Evolutionary conservation across 2,329 filamentous ascomycete genomes (phyloP).

Genomic region (Ophiostoma ulmi): DNA sequence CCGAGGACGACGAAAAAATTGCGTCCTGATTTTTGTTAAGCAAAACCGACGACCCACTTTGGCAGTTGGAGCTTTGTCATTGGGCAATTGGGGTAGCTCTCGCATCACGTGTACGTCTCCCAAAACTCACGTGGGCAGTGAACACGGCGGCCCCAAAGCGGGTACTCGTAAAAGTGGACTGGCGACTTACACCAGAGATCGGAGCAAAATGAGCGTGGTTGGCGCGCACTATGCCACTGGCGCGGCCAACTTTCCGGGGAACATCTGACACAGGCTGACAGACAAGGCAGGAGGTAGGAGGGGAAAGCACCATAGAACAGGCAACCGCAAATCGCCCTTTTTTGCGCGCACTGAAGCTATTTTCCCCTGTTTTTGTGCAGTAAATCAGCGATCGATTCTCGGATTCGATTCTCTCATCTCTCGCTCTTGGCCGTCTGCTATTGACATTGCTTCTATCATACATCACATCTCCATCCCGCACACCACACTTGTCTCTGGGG

Average conservation of each 20-base stretch:
- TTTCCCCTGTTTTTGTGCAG: neutral
- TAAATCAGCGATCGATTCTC: neutral
- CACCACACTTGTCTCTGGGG: neutral
- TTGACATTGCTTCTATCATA: neutral
- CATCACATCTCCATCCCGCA: neutral
- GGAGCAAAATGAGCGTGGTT: conserved; percentile 7
- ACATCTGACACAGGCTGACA: neutral
- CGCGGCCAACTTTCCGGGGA: conserved; percentile 5
- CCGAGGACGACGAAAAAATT: conserved; percentile 14
- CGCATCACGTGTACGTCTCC: neutral
- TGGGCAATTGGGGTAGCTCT: neutral
- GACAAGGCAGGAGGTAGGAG: no score
- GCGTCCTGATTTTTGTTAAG: conserved; percentile 1
- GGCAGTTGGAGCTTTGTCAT: neutral
- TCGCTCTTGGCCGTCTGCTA: neutral
- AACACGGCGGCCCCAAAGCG: neutral
- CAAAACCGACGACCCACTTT: neutral
- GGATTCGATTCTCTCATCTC: neutral
- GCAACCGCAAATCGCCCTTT: neutral
- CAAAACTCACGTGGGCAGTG: neutral
- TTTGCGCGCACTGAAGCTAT: neutral
- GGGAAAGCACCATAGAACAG: neutral
- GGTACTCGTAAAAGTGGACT: neutral
- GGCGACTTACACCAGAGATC: conserved; percentile 13
- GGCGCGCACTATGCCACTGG: conserved; percentile 3